Conservation (phyloP, 1,284 basidiomycete genomes). For the Lignosus rhinocerotis region DNA sequence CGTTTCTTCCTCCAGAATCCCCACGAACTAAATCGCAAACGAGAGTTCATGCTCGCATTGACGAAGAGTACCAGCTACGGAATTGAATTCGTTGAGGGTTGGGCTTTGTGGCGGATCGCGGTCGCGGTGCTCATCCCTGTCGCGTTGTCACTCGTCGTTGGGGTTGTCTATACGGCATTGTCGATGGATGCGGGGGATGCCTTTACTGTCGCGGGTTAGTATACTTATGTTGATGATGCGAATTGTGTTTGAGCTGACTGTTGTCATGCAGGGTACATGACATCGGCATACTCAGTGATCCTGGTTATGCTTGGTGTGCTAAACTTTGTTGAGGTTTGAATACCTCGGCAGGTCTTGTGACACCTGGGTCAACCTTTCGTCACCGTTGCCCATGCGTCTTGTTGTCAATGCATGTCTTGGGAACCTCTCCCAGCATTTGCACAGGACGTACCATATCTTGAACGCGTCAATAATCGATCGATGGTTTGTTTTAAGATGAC, state of each 20-base stretch:
- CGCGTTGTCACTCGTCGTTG: conserved; percentile 13
- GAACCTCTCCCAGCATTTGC: too few relatives aligned
- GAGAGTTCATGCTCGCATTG: conserved; percentile 27
- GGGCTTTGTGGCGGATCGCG: conserved; percentile 22
- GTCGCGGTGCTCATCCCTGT: conserved; percentile 20
- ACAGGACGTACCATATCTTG: too few relatives aligned
- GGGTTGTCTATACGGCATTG: conserved; percentile 14
- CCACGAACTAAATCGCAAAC: conserved; percentile 17
- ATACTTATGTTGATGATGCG: neutral
- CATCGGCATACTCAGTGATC: conserved; percentile 24
- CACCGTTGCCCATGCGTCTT: too few relatives aligned
- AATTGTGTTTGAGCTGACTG: neutral
- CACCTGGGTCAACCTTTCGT: too few relatives aligned
- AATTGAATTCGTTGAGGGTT: conserved; percentile 27
- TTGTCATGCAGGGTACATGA: conserved; percentile 16
- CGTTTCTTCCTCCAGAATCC: conserved; percentile 26
- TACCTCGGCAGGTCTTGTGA: too few relatives aligned
- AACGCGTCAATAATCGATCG: too few relatives aligned
- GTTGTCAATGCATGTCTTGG: too few relatives aligned
- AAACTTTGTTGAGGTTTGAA: conserved; percentile 22
- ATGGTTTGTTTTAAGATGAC: too few relatives aligned
- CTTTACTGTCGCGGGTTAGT: conserved; percentile 26
- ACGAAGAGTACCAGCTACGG: conserved; percentile 20
- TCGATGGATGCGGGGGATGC: conserved; percentile 18
- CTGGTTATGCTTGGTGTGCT: conserved; percentile 20